These are phyloP conservation scores for Erigeron philadelphicus DNA, from an alignment of 140 eudicot genomes.

Conservation along the genomic window DNA sequence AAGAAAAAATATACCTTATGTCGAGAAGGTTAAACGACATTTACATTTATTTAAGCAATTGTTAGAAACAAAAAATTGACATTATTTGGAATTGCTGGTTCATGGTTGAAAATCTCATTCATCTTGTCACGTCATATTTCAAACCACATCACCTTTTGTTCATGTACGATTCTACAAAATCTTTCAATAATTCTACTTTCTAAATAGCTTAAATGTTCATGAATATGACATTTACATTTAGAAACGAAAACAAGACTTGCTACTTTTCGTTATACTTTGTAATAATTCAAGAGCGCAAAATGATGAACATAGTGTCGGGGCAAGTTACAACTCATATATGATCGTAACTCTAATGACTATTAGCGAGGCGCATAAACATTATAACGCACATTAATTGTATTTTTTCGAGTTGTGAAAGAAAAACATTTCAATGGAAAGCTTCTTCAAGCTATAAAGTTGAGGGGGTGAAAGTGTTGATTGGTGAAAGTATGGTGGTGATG, in stretches of 20 bases:
- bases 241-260: not conserved
- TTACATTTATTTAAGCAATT: not conserved
- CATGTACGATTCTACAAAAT: not conserved
- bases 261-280: not conserved
- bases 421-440: not conserved
- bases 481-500: constrained; percentile 7
- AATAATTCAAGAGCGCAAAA: not conserved
- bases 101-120: constrained; percentile 10
- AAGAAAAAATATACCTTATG: constrained; percentile 6
- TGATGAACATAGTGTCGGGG: too few species aligned
- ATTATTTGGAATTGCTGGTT: constrained; percentile 8
- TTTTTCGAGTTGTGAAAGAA: not conserved
- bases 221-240: constrained; percentile 23
- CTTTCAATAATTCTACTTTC: constrained; percentile 25
- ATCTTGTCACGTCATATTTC: constrained; percentile 23
- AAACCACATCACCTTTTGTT: constrained; percentile 8
- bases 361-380: too few species aligned
- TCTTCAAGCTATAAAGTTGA: not conserved
- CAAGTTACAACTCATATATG: too few species aligned
- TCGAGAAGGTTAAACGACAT: constrained; percentile 5
- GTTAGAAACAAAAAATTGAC: constrained; percentile 22
- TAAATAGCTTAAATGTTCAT: constrained; percentile 11
- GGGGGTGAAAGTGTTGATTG: constrained; percentile 28
- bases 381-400: too few species aligned
- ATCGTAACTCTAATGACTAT: too few species aligned